Conservation (phyloP, 257 asterid species). For the Striga asiatica region DNA sequence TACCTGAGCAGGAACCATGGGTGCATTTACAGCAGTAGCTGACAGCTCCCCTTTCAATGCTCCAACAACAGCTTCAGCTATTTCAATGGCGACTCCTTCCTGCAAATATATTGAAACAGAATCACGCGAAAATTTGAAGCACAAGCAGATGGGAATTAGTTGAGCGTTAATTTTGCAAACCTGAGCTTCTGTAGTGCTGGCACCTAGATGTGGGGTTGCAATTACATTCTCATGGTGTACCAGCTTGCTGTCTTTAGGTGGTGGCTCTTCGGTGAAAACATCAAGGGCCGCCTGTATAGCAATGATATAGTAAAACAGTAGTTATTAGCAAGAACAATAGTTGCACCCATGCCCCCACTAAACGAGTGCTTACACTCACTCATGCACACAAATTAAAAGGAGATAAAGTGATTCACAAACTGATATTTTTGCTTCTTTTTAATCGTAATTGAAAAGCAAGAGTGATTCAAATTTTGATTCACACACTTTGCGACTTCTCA, state of each 20-base stretch:
- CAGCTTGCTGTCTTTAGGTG: conserved; percentile 75
- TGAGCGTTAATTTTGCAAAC: conserved; percentile 24
- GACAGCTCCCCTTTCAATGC: conserved; percentile 91
- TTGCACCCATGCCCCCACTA: neutral
- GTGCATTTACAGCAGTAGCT: conserved; percentile 98
- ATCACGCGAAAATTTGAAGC: no score
- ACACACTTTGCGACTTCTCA: neutral
- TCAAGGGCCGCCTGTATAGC: conserved; percentile 95
- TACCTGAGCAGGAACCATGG: conserved; percentile 99
- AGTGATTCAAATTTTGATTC: no score
- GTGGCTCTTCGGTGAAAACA: conserved; percentile 93
- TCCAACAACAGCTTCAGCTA: conserved; percentile 98
- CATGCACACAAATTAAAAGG: no score
- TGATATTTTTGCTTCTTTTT: no score
- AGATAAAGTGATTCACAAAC: no score
- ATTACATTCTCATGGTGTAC: conserved; percentile 63
- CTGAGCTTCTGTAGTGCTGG: conserved; percentile 99
- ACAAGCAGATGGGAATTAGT: neutral
- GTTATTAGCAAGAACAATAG: neutral
- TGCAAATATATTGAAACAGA: conserved; percentile 17
- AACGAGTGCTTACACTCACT: no score
- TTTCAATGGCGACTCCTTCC: conserved; percentile 99
- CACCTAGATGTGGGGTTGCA: conserved; percentile 98
- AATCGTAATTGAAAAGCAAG: no score
- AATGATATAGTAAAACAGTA: conserved; percentile 7